Base-by-base conservation (phyloP, 805 yeast species). In the Wickerhamiella dianesei region DNA sequence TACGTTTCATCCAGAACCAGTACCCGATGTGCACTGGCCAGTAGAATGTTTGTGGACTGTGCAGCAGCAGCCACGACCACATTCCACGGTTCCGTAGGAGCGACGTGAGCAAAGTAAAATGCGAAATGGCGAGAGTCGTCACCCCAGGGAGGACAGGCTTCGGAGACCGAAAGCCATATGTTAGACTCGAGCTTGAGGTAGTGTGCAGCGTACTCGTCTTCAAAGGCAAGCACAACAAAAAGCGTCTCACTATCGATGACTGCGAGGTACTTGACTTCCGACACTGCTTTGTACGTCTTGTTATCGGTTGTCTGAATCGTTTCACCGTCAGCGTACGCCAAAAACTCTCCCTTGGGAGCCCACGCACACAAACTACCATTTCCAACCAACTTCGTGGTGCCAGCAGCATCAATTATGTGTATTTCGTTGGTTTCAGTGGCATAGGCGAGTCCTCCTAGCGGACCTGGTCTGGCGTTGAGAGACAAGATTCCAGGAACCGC, bases 81-180 rank as follows among this genome's bases (percentile, higher is more conserved):
- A 39, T 17, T 21, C 25, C 25, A 21, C 8, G 25, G n/a, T 5
- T 20, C 8, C 22, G 6, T 39, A 25, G 32, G 25, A 8, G 41
- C n/a, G 16, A 39, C 16, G 5, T 8, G 5, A 13, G 41, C 5
- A 12, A 37, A 4, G 41, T 49, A 53, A 56, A 56, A 56, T 12
- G 44, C 40, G 2, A 49, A 44, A 4, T 35, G 22, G 3, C 48
- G 40, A 3, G 32, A 13, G 1, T 40, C 44, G 40, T 53, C 50
- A 32, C 50, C 57, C 39, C 43, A 53, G 1, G 57, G 52, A 2
- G 55, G 48, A 22, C 55, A 50, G 1, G 51, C 52, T 4, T 53
- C 57, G 3, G 32, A 25, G 12, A 25, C 32, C 6, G 32, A 25
- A 6, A 6, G 6, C 32, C 32, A 25, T 6, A 12, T 25, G 12